Base-by-base conservation (phyloP, 352 stramenopile genomes). In the Pythium pectinolyticum region DNA sequence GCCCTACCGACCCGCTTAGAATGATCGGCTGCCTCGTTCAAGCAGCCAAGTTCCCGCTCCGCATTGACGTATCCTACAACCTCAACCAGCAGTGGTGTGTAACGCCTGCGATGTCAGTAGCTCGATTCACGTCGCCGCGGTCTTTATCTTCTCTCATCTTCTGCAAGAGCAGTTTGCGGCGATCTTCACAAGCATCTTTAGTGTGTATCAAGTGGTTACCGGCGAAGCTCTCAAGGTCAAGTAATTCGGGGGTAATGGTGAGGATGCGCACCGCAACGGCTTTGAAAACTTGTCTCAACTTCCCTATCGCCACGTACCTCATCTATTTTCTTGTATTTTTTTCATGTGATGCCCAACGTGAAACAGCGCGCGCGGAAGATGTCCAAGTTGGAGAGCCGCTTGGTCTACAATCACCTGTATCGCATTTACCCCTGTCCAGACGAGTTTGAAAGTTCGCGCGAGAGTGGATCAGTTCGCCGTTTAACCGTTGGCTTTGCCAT, bases 291-390 rank as follows among this genome's bases (percentile, higher is more conserved):
- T 31, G 19, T 4, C 19, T 2, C 31, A 12, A 20, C 34, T 34
- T 3, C 17, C 19, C 41, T 30, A 28, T n/a, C 9, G n/a, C 41
- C 8, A 48, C 22, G 2, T 48, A 30, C 41, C n/a, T 48, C 20
- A 48, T 48, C n/a, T n/a, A n/a, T n/a, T n/a, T n/a, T n/a, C n/a
- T n/a, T n/a, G n/a, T n/a, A 22, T 48, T 48, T 48, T 30, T 58
- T 58, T 47, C 51, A 58, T 34, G 51, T 58, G 4, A 58, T 58
- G 51, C 51, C 46, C 9, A 58, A 47, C 35, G 51, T 47, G 8
- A 34, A 19, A 14, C 46, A 58, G 35, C 47, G 41, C 28, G 6
- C 41, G 12, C 24, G 28, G 17, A 37, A 14, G 3, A n/a, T 41
- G 9, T 30, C 19, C 3, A 22, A 22, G 6, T 12, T n/a, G 2